phyloP scores from a whole-genome alignment of 164 flowering plant species.

The Macadamia tetraphylla region DNA sequence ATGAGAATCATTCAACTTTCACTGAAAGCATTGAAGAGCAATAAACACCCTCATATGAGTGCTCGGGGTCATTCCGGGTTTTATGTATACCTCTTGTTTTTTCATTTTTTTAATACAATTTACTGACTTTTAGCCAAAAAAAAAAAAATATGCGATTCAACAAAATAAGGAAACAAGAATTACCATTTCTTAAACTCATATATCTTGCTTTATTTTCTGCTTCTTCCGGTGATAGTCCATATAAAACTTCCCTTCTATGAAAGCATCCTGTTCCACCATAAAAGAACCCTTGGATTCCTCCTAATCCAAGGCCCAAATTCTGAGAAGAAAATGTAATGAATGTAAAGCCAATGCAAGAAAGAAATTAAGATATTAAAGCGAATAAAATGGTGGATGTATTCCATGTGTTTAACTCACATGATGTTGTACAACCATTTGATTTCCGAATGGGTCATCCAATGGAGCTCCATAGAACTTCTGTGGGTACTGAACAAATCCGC shows the following conservation, averaged over 20 bases:
- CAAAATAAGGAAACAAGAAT: not conserved
- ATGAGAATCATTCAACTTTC: too few species aligned
- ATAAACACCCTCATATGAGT: too few species aligned
- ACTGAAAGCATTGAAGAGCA: too few species aligned
- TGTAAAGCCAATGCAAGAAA: too few species aligned
- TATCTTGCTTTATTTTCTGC: not conserved
- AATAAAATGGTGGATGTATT: not conserved
- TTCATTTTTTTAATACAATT: too few species aligned
- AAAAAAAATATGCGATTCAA: too few species aligned
- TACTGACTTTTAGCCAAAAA: too few species aligned
- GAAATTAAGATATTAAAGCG: not conserved
- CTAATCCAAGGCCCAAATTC: constrained; percentile 23
- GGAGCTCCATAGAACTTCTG: constrained; percentile 40
- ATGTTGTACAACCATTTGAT: constrained; percentile 13
- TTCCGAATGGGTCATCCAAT: constrained; percentile 49
- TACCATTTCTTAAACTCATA: not conserved
- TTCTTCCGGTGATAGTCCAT: constrained; percentile 36
- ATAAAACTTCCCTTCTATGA: constrained; percentile 49
- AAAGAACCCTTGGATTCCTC: constrained; percentile 44
- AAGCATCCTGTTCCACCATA: constrained; percentile 55
- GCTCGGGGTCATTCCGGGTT: too few species aligned
- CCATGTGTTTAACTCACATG: not conserved
- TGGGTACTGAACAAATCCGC: constrained; percentile 48
- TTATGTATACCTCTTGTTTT: too few species aligned
- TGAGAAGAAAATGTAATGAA: not conserved